Conservation (phyloP, 345 rosid species). For the Rhizophora apiculata region DNA sequence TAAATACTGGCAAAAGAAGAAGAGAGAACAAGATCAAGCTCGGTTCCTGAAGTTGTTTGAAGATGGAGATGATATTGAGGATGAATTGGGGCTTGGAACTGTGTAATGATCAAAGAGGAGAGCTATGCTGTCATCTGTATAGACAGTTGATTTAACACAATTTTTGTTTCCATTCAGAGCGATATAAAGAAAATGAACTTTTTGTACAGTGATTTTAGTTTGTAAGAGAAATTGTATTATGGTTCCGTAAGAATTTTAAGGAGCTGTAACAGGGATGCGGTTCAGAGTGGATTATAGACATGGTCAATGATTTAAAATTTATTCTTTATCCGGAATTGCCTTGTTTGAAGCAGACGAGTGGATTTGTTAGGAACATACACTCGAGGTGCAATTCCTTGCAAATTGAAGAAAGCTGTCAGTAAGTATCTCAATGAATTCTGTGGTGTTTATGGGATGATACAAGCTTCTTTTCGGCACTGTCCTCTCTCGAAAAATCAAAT, state of each 20-base stretch:
- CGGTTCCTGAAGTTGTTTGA: slow-evolving; percentile 82
- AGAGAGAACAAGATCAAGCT: slow-evolving; percentile 82
- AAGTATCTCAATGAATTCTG: too few relatives aligned
- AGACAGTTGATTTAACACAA: slow-evolving; percentile 22
- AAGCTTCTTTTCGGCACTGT: too few relatives aligned
- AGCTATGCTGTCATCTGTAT: slow-evolving; percentile 29
- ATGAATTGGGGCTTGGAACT: slow-evolving; percentile 61
- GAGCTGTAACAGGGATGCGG: not conserved
- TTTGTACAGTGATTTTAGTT: not conserved
- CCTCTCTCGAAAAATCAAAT: too few relatives aligned
- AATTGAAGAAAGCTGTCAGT: too few relatives aligned
- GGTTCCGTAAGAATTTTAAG: not conserved
- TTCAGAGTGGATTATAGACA: not conserved
- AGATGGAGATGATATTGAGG: slow-evolving; percentile 84
- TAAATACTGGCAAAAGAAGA: slow-evolving; percentile 70
- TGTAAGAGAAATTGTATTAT: not conserved
- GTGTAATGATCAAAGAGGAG: slow-evolving; percentile 21
- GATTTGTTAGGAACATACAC: too few relatives aligned
- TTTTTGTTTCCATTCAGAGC: slow-evolving; percentile 20
- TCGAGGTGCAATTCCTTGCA: too few relatives aligned
- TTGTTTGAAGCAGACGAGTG: too few relatives aligned
- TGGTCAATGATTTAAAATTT: too few relatives aligned
- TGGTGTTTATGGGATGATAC: too few relatives aligned
- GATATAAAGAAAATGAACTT: not conserved
- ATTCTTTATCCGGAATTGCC: too few relatives aligned